Conservation (phyloP, 2,329 filamentous ascomycete genomes). For the Cadophora sp. region DNA sequence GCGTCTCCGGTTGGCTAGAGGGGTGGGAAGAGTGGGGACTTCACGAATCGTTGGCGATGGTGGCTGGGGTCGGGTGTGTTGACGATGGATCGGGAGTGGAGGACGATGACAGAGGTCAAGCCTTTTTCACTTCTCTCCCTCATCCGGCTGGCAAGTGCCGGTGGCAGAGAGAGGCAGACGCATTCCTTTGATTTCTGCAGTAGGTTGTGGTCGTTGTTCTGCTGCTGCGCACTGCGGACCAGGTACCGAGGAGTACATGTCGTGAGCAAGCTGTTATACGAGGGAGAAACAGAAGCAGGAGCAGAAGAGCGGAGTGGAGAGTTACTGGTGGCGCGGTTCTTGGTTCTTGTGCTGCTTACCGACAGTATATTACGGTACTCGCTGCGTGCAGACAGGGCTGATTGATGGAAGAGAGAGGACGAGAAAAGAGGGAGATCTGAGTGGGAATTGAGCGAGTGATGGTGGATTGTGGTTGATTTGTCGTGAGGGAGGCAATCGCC, state of each 20-base stretch:
- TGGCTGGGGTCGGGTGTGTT: background rate
- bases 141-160: constrained; percentile 6
- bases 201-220: background rate
- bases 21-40: background rate
- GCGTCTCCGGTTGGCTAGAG: constrained; percentile 13
- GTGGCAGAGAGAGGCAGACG: background rate
- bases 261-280: constrained; percentile 5
- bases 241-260: no score
- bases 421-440: background rate
- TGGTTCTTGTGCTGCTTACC: background rate
- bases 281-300: background rate
- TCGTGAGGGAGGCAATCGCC: constrained; percentile 3
- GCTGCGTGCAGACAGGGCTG: background rate
- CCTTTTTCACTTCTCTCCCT: background rate
- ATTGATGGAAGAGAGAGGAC: background rate
- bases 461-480: constrained; percentile 8
- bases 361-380: no score
- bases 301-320: constrained; percentile 6
- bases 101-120: constrained; percentile 9
- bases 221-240: constrained; percentile 2
- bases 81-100: no score
- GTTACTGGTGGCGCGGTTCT: background rate
- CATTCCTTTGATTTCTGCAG: background rate
- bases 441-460: background rate
- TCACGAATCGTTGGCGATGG: background rate